phyloP scores from a whole-genome alignment of 306 rosid species.

The Prunus davidiana region DNA sequence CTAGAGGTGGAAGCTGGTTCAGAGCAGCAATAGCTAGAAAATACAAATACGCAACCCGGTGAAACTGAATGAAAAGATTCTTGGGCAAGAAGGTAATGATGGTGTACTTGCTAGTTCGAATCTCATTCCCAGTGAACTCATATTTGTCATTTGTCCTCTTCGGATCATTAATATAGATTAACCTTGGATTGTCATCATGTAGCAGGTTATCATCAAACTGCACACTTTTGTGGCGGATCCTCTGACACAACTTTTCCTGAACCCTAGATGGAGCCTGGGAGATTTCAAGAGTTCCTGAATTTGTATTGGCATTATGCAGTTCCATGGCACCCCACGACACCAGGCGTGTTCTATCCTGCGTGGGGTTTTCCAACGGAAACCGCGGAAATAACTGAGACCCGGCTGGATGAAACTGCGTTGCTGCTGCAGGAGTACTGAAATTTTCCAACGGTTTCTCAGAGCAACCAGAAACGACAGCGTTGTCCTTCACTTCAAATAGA shows the following conservation, averaged over 20 bases:
- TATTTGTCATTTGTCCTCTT: slow-evolving; percentile 74
- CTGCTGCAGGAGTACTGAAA: slow-evolving; percentile 13
- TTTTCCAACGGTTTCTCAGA: slow-evolving; percentile 13
- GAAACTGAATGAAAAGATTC: slow-evolving; percentile 91
- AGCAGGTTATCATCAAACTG: slow-evolving; percentile 54
- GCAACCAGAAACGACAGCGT: slow-evolving; percentile 25
- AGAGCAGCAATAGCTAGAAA: slow-evolving; percentile 93
- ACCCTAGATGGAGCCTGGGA: slow-evolving; percentile 30
- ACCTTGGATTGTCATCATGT: slow-evolving; percentile 66
- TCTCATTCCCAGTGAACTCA: slow-evolving; percentile 89
- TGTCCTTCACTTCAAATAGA: slow-evolving; percentile 25
- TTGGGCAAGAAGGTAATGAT: slow-evolving; percentile 80
- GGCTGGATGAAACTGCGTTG: slow-evolving; percentile 17
- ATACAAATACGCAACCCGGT: slow-evolving; percentile 88
- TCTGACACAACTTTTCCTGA: slow-evolving; percentile 50
- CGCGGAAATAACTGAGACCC: slow-evolving; percentile 33
- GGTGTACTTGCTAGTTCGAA: slow-evolving; percentile 81
- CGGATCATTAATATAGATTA: slow-evolving; percentile 79
- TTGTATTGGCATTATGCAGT: slow-evolving; percentile 34
- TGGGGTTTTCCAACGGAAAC: slow-evolving; percentile 62
- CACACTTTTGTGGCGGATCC: slow-evolving; percentile 57
- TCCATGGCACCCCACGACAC: slow-evolving; percentile 78
- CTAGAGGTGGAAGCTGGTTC: slow-evolving; percentile 96
- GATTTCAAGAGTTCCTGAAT: slow-evolving; percentile 46
- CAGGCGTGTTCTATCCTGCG: slow-evolving; percentile 39